Conservation (phyloP, 176 grass and related monocot species). For the Areca catechu region DNA sequence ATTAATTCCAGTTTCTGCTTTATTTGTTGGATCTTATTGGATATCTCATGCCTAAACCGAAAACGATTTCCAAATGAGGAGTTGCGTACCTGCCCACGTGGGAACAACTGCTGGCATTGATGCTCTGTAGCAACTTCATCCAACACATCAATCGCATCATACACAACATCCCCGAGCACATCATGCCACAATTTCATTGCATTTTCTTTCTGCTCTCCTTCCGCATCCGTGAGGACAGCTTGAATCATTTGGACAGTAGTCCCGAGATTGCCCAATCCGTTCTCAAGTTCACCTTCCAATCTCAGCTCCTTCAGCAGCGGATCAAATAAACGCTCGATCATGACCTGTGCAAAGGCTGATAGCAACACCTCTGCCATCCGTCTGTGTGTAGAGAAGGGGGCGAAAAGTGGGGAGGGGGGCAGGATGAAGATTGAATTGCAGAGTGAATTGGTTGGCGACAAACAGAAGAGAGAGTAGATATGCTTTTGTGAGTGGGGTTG, state of each 20-base stretch:
- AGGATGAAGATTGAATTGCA: no score
- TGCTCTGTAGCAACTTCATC: constrained; percentile 17
- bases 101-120: constrained; percentile 8
- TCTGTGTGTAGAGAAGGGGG: no score
- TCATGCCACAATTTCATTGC: background rate
- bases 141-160: constrained; percentile 22
- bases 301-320: constrained; percentile 4
- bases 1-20: background rate
- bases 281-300: background rate
- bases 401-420: no score
- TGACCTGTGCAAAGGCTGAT: constrained; percentile 25
- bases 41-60: background rate
- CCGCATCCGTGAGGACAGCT: constrained; percentile 8
- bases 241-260: background rate
- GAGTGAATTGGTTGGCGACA: no score
- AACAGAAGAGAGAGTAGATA: no score
- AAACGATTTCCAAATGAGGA: no score
- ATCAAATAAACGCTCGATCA: background rate
- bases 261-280: background rate
- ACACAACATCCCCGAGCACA: constrained; percentile 15
- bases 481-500: no score
- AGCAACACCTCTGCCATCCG: background rate
- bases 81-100: background rate
- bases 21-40: constrained; percentile 13
- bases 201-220: background rate